A percentile compares a stretch with the other conserved stretches of the same genome.
Evolutionary conservation across 768 basidiomycete species (phyloP).

Genomic region (Suillus luteus): DNA sequence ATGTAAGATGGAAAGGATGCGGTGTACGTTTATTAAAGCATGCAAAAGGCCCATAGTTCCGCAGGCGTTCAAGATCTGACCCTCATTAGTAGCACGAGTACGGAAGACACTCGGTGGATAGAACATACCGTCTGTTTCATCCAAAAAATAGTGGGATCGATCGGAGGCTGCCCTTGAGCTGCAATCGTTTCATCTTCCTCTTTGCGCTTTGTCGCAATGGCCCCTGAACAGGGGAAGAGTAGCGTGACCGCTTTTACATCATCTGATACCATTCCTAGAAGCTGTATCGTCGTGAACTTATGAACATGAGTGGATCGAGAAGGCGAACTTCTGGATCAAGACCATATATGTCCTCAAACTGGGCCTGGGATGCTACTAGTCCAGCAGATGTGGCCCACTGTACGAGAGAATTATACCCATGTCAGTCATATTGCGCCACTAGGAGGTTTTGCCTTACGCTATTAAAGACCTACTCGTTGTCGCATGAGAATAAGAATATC

Average conservation of each 20-base stretch:
- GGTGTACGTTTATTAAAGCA: constrained; percentile 74
- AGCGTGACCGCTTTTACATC: constrained; percentile 85
- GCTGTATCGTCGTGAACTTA: constrained; percentile 26
- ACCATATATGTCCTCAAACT: constrained; percentile 74
- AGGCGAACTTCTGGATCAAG: constrained; percentile 61
- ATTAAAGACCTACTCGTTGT: constrained; percentile 32
- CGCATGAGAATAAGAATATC: constrained; percentile 13
- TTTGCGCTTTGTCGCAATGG: constrained; percentile 49
- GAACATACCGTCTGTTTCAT: constrained; percentile 84
- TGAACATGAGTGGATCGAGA: not conserved
- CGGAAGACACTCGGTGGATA: not conserved
- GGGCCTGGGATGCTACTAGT: constrained; percentile 46
- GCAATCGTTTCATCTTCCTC: constrained; percentile 62
- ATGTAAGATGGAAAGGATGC: constrained; percentile 8
- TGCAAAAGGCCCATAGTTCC: constrained; percentile 89
- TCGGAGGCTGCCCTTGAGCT: constrained; percentile 42
- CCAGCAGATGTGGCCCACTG: constrained; percentile 77
- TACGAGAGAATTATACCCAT: not conserved
- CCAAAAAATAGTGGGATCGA: constrained; percentile 75
- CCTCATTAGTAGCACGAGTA: not conserved
- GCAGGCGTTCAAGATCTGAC: constrained; percentile 79
- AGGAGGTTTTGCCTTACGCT: constrained; percentile 21
- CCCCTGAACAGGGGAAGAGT: constrained; percentile 73
- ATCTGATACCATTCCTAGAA: constrained; percentile 66
- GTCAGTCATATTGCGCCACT: not conserved